phyloP scores from a whole-genome alignment of 2,329 filamentous ascomycete genomes.

The Cercospora sp. region DNA sequence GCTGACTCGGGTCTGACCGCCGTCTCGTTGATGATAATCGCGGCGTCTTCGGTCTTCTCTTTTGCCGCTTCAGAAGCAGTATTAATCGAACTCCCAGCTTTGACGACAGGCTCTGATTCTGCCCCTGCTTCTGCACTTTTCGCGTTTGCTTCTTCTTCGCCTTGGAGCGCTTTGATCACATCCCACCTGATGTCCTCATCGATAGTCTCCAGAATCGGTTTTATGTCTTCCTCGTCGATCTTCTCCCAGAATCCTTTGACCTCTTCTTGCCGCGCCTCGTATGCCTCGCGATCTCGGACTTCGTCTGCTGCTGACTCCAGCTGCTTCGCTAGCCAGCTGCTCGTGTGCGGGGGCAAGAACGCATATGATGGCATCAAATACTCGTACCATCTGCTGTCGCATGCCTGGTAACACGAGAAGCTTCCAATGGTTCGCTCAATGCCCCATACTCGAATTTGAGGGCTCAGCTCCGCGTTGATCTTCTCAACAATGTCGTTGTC shows the following conservation, averaged over 20 bases:
- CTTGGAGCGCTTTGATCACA: conserved; percentile 62
- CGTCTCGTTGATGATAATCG: conserved; percentile 35
- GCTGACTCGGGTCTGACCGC: conserved; percentile 6
- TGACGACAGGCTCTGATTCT: conserved; percentile 38
- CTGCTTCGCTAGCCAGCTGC: conserved; percentile 80
- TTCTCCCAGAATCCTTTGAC: conserved; percentile 79
- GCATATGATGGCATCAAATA: conserved; percentile 94
- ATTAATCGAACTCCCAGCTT: conserved; percentile 23
- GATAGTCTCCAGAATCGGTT: conserved; percentile 62
- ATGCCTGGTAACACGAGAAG: conserved; percentile 93
- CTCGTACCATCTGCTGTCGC: conserved; percentile 95
- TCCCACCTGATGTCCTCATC: conserved; percentile 63
- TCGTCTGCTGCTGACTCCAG: conserved; percentile 76
- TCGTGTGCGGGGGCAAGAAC: conserved; percentile 87
- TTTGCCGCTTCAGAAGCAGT: conserved; percentile 17
- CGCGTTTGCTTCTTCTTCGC: conserved; percentile 40
- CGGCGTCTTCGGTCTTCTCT: conserved; percentile 36
- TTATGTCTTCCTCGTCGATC: conserved; percentile 77
- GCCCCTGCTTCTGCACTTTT: conserved; percentile 38
- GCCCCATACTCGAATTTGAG: conserved; percentile 94
- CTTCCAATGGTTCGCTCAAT: conserved; percentile 84
- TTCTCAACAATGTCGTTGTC: conserved; percentile 83
- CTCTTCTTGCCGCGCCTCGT: conserved; percentile 70
- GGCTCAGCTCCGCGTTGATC: conserved; percentile 81
- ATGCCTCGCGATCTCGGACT: conserved; percentile 68